Conservation (phyloP, 345 rosid genomes). For the Ricinus communis region DNA sequence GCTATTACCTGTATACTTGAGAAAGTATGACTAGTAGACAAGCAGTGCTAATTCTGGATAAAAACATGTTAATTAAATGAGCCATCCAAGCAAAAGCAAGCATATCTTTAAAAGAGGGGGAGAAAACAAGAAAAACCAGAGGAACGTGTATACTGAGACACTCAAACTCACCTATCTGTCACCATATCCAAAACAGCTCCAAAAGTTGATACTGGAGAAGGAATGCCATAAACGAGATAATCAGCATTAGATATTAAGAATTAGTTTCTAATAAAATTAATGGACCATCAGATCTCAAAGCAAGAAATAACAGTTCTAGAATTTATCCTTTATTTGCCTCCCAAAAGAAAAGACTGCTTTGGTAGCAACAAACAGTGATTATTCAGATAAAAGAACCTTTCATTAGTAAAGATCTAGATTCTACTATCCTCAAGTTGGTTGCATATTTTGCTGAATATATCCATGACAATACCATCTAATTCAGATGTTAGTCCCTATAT, state of each 20-base stretch:
- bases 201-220: constrained; percentile 75
- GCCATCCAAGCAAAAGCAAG: constrained; percentile 4
- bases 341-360: neutral
- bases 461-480: constrained; percentile 2
- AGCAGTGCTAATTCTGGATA: constrained; percentile 89
- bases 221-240: constrained; percentile 21
- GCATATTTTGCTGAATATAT: constrained; percentile 1
- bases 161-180: constrained; percentile 68
- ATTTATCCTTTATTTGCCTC: neutral
- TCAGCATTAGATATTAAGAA: neutral
- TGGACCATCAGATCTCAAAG: neutral
- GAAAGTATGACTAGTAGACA: constrained; percentile 88
- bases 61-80: constrained; percentile 19
- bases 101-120: neutral
- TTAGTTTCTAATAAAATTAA: neutral
- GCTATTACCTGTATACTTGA: constrained; percentile 65
- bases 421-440: constrained; percentile 1
- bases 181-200: constrained; percentile 98
- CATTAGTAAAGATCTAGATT: neutral
- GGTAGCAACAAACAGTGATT: neutral
- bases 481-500: neutral
- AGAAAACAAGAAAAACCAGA: neutral
- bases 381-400: neutral
- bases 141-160: neutral
- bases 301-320: neutral